Conservation (phyloP, 805 yeast genomes). For the Jamesozyma spencerorum region DNA sequence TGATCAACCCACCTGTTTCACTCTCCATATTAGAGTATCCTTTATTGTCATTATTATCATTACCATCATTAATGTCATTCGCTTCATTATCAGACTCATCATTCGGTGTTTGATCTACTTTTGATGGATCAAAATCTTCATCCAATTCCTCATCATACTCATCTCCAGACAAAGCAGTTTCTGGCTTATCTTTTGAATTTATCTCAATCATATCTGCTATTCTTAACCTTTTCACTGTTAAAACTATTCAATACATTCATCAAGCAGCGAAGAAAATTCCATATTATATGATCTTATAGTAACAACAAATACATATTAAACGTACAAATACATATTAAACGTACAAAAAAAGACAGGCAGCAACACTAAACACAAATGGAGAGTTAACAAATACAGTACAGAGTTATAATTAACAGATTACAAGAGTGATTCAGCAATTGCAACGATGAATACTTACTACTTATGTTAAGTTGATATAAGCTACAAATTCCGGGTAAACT, state of each 20-base stretch:
- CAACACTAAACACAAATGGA: too few relatives aligned
- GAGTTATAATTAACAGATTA: too few relatives aligned
- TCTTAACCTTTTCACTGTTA: constrained; percentile 1
- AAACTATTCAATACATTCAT: too few relatives aligned
- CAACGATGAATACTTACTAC: too few relatives aligned
- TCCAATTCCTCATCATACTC: constrained; percentile 31
- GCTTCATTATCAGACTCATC: constrained; percentile 27
- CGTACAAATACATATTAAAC: too few relatives aligned
- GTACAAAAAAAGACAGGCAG: too few relatives aligned
- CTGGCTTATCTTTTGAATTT: background rate
- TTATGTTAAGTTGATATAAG: too few relatives aligned
- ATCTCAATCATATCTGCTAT: constrained; percentile 6
- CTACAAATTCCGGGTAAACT: constrained; percentile 3
- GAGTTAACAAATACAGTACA: too few relatives aligned
- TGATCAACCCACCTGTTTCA: constrained; percentile 51
- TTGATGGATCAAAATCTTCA: constrained; percentile 32
- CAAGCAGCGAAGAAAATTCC: too few relatives aligned
- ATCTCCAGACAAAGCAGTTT: constrained; percentile 17
- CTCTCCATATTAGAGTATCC: constrained; percentile 48
- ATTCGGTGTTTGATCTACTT: constrained; percentile 13
- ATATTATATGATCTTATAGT: too few relatives aligned
- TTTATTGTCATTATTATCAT: constrained; percentile 22
- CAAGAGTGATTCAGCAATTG: too few relatives aligned
- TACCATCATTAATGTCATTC: constrained; percentile 29
- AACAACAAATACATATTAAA: too few relatives aligned